phyloP scores from a whole-genome alignment of 2,329 filamentous ascomycete genomes.

The Claviceps maximensis region DNA sequence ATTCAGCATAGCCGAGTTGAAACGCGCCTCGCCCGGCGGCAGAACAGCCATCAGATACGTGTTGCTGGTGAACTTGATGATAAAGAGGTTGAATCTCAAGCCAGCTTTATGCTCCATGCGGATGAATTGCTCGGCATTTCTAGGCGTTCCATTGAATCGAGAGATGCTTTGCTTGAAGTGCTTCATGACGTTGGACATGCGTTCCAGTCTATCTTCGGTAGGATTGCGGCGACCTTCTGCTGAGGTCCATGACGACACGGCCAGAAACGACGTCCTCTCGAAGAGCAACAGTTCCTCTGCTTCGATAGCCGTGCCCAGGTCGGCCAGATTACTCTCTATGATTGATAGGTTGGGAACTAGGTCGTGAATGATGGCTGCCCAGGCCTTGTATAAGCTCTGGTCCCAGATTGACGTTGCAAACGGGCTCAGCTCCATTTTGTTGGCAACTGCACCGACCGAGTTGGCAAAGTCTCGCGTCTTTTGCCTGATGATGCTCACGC shows the following conservation, averaged over 20 bases:
- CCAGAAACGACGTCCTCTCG: constrained; percentile 89
- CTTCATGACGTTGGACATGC: constrained; percentile 93
- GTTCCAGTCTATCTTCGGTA: constrained; percentile 84
- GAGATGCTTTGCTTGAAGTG: constrained; percentile 83
- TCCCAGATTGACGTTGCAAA: constrained; percentile 98
- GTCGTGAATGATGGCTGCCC: constrained; percentile 96
- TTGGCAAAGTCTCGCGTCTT: constrained; percentile 49
- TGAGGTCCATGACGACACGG: constrained; percentile 83
- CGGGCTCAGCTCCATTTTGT: constrained; percentile 56
- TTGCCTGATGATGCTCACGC: constrained; percentile 61
- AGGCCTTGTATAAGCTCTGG: constrained; percentile 93
- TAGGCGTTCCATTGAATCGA: constrained; percentile 67
- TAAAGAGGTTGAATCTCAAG: constrained; percentile 78
- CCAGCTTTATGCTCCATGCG: constrained; percentile 70
- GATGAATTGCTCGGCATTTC: constrained; percentile 68
- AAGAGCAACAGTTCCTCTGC: constrained; percentile 91
- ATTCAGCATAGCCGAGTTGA: constrained; percentile 83
- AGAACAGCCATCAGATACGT: constrained; percentile 90
- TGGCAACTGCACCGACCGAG: constrained; percentile 19
- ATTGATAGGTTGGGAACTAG: constrained; percentile 85
- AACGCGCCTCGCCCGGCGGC: constrained; percentile 79
- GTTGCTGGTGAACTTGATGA: constrained; percentile 92
- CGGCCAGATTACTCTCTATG: constrained; percentile 75
- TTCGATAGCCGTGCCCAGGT: constrained; percentile 73
- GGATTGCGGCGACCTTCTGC: constrained; percentile 66